These are phyloP conservation scores for Termitomyces sp. DNA, from an alignment of 768 basidiomycete species.

Conservation along the genomic window DNA sequence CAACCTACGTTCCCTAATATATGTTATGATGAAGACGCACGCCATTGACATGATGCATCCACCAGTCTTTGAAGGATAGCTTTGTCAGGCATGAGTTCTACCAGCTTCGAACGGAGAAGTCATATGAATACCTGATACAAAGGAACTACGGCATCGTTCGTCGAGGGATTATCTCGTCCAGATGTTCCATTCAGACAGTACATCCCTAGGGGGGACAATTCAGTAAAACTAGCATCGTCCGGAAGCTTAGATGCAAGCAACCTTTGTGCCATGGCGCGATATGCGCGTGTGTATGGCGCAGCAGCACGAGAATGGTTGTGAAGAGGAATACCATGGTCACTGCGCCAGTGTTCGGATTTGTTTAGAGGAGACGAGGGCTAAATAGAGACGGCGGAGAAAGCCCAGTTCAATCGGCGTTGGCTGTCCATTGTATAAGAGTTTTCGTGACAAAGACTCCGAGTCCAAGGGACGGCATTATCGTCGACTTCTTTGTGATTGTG, in stretches of 20 bases:
- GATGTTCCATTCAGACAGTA: constrained; percentile 39
- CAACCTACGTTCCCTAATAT: neutral
- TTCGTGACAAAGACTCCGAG: constrained; percentile 6
- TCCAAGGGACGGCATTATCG: neutral
- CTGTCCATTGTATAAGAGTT: neutral
- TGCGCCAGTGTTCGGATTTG: too few relatives aligned
- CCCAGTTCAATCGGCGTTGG: too few relatives aligned
- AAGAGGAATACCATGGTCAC: neutral
- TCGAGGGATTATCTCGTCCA: constrained; percentile 32
- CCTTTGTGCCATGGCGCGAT: constrained; percentile 18
- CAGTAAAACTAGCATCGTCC: too few relatives aligned
- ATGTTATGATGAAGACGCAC: constrained; percentile 19
- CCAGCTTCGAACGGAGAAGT: neutral
- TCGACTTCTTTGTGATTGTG: too few relatives aligned
- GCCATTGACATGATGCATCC: constrained; percentile 31
- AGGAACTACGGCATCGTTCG: constrained; percentile 37
- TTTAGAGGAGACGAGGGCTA: neutral
- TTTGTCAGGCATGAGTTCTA: neutral
- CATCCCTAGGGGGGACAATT: constrained; percentile 29
- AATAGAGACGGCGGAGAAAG: neutral
- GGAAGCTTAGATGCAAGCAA: neutral
- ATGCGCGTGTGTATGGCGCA: constrained; percentile 13
- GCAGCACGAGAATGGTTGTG: constrained; percentile 5
- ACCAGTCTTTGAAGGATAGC: constrained; percentile 20
- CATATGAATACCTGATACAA: constrained; percentile 35